Evolutionary conservation across 2,329 filamentous ascomycete species (phyloP), one percentile per base, ranked within the genome.

Genomic region (Sporothrix euskadiensis): DNA sequence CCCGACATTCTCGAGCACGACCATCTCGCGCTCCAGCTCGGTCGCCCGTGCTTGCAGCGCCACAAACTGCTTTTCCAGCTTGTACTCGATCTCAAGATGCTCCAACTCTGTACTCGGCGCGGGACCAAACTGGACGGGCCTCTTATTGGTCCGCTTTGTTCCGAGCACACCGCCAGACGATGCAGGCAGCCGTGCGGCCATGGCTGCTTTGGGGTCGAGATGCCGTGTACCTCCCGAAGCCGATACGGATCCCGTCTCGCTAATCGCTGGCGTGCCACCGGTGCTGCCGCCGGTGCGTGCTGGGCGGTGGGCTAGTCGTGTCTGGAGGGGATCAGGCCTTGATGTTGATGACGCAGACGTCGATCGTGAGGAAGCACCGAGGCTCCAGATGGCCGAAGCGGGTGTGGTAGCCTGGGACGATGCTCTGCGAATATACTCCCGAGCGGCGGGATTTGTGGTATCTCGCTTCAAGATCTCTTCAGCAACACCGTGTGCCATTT

Each of bases 341-440:
- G 71, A 73, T 1, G 63, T 59, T 54, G 71, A 74, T 44, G 73
- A 74, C 6, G 39, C 44, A 26, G 71, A 73, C 6, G 72, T 69
- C 4, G 66, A 65, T 26, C 82, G 85, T 0, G 81, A 81, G 39
- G 82, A 83, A 56, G 77, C 83, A 26, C 79, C 80, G 39, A 86
- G 81, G 77, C 57, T 57, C 41, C 57, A 71, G 9, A 63, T 66
- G 4, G 59, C 35, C 49, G 70, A 41, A 14, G 70, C 61, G 0
- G 70, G 70, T 22, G 71, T 72, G n/a, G 49, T 72, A n/a, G 47
- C 32, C 39, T 30, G 71, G 2, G 61, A 72, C 19, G 71, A 68
- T 5, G 61, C 77, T 32, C 22, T 69, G 1, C 56, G 65, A 3
- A 74, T 26, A n/a, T 70, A 72, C 4, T 47, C 59, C 3, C 22